Percentiles rank a stretch among this genome's conserved stretches.
phyloP scores from a whole-genome alignment of 2,329 filamentous ascomycete genomes.

The Curvularia spicifera region DNA sequence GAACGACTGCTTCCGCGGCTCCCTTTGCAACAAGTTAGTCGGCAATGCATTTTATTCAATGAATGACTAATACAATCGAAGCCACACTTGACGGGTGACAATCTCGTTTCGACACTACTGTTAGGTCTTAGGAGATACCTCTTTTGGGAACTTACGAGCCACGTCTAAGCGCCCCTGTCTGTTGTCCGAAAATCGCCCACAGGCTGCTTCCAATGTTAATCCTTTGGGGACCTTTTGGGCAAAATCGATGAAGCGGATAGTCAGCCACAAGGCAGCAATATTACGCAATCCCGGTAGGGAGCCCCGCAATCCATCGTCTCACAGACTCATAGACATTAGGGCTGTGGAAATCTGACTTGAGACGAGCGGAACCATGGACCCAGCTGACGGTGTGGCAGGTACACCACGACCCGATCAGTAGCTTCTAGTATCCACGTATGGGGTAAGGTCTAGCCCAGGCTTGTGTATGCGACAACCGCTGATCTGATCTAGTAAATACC shows the following conservation, averaged over 20 bases:
- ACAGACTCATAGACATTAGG: not conserved
- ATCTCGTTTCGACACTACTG: conserved; percentile 3
- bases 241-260: not conserved
- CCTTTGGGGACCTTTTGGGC: conserved; percentile 3
- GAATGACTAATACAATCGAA: conserved; percentile 17
- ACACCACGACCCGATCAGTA: conserved; percentile 10
- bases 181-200: not conserved
- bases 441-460: conserved; percentile 8
- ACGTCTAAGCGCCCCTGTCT: conserved; percentile 1
- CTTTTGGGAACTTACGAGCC: conserved; percentile 3
- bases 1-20: conserved; percentile 5
- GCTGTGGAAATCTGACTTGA: not conserved
- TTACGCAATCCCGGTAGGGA: conserved; percentile 11
- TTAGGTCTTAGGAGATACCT: conserved; percentile 6
- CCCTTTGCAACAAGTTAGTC: conserved; percentile 10
- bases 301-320: not conserved
- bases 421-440: conserved; percentile 11
- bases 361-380: conserved; percentile 1
- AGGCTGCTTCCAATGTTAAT: conserved; percentile 8
- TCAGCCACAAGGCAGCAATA: conserved; percentile 1
- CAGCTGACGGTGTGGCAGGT: conserved; percentile 9
- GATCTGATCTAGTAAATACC: conserved; percentile 37
- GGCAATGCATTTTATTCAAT: conserved; percentile 3
- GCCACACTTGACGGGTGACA: not conserved
- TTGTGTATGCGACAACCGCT: not conserved